These are phyloP conservation scores for Boletus patriciae DNA, from an alignment of 768 basidiomycete genomes.

Conservation along the genomic window DNA sequence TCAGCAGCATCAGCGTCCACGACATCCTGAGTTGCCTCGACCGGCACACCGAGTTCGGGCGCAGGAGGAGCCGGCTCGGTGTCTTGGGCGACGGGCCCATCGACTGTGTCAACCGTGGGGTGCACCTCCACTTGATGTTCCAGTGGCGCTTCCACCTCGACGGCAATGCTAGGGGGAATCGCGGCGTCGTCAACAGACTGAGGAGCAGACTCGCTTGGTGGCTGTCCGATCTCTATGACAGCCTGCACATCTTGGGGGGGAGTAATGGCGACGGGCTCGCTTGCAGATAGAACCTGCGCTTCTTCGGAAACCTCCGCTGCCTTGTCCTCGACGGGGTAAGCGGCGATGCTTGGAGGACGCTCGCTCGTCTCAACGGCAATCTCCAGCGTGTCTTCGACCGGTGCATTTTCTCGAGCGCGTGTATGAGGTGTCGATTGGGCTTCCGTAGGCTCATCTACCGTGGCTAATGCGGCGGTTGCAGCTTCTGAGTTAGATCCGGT, in stretches of 20 bases:
- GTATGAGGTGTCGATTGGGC: not conserved
- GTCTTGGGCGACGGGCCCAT: not conserved
- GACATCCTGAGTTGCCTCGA: not conserved
- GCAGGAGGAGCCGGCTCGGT: not conserved
- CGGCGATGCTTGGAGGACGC: not conserved
- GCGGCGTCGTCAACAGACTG: conserved; percentile 9
- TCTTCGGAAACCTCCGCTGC: not conserved
- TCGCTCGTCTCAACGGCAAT: not conserved
- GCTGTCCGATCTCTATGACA: conserved; percentile 1
- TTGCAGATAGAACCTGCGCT: not conserved
- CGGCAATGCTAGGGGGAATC: not conserved
- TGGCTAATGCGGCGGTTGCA: not conserved
- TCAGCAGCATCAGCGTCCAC: not conserved
- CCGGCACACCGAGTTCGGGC: not conserved
- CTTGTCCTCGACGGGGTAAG: not conserved
- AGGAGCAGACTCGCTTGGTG: conserved; percentile 6
- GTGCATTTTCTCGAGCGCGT: not conserved
- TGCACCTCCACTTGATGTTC: not conserved
- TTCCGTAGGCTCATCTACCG: conserved; percentile 1
- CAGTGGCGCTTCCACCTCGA: not conserved
- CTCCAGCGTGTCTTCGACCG: not conserved
- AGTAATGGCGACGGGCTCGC: not conserved
- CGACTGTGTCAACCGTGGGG: not conserved
- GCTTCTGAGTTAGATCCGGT: conserved; percentile 5
- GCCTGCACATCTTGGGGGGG: not conserved